Base-by-base conservation (phyloP, 768 basidiomycete genomes). In the Exsudoporus frostii region DNA sequence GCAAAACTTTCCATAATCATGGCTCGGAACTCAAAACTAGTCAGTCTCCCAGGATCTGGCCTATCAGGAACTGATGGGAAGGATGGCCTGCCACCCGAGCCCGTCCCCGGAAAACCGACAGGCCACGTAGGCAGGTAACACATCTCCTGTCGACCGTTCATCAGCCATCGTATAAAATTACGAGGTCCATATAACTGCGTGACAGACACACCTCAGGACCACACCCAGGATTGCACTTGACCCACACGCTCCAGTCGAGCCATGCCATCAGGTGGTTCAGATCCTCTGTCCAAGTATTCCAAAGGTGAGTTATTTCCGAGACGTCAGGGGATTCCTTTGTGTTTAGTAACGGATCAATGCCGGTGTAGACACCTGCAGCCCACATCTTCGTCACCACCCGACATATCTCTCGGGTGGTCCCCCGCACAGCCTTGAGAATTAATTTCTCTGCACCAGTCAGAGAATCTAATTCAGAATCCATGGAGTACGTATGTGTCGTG, bases 231-330 rank as follows among this genome's bases (percentile, higher is more conserved):
- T 61, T 64, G 45, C 81, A 82, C 38, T 68, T 76, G 2, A 74
- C 58, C 80, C 81, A 82, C 8, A 72, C 62, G 37, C 65, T 73
- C 81, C 81, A 83, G 54, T 77, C 81, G 0, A 82, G 64, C 81
- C 81, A 82, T 0, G 34, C 43, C 72, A 81, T 78, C 20, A 83
- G 57, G 3, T 45, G 53, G 7, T 67, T 55, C 22, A 78, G 42
- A 8, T 73, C 68, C 20, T 34, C 41, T 10, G 48, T 59, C 80
- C 80, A 82, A 7, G 46, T 32, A 11, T 22, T 22, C 17, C 66
- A 34, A 38, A 72, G 20, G 2, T 3, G 37, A 7, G 33, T 48
- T 24, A 57, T 36, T 22, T 60, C 45, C 1, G 29, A n/a, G 13
- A 56, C 22, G 15, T 58, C 43, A 0, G 32, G 49, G 10, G 15